phyloP scores from a whole-genome alignment of 1,284 basidiomycete genomes.

The Apiotrichum sp. region DNA sequence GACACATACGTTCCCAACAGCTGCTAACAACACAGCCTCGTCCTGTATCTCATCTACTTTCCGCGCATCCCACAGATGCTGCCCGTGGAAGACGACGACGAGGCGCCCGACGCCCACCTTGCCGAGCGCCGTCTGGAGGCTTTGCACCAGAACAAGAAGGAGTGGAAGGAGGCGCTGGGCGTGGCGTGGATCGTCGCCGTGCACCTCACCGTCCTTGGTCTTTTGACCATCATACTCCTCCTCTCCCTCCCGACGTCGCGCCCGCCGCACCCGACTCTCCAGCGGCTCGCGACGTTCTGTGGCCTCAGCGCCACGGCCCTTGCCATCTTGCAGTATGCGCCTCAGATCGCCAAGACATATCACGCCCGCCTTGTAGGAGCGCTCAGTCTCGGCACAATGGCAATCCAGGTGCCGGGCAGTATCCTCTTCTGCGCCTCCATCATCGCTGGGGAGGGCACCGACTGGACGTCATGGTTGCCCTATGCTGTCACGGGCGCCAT shows the following conservation, averaged over 20 bases:
- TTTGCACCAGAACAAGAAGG: constrained; percentile 48
- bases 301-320: constrained; percentile 74
- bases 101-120: not conserved
- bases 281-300: constrained; percentile 75
- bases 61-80: constrained; percentile 50
- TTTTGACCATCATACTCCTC: constrained; percentile 40
- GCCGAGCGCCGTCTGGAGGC: not conserved
- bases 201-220: constrained; percentile 54
- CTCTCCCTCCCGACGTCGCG: constrained; percentile 45
- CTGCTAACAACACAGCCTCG: constrained; percentile 53
- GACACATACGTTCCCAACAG: not conserved
- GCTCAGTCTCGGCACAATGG: constrained; percentile 88
- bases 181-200: constrained; percentile 65
- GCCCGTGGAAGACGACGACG: constrained; percentile 47
- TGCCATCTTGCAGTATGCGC: constrained; percentile 77
- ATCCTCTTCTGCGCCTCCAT: constrained; percentile 82
- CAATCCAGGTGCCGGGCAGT: constrained; percentile 84
- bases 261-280: constrained; percentile 50
- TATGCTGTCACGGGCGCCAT: constrained; percentile 80
- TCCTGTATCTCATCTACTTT: constrained; percentile 89
- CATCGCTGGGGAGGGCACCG: constrained; percentile 67
- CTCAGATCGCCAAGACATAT: constrained; percentile 79
- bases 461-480: constrained; percentile 83
- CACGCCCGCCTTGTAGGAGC: constrained; percentile 76
- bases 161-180: constrained; percentile 69